phyloP scores from a whole-genome alignment of 208 protist species.

The Acanthamoeba lugdunensis region DNA sequence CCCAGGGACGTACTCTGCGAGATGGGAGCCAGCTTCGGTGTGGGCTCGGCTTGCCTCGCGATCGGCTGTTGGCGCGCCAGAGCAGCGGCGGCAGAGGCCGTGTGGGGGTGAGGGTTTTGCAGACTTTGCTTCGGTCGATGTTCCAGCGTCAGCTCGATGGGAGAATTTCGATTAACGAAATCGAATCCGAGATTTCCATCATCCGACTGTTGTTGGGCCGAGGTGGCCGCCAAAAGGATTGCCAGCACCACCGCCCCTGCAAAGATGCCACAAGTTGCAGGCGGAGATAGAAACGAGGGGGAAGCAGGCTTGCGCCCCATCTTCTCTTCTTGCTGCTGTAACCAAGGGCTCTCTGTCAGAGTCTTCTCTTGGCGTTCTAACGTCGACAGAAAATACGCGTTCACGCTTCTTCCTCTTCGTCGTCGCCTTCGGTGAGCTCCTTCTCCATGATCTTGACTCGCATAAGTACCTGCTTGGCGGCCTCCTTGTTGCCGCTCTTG shows the following conservation, averaged over 20 bases:
- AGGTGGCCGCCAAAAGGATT: not conserved
- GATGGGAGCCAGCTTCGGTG: not conserved
- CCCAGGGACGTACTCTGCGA: not conserved
- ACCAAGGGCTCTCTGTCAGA: not conserved
- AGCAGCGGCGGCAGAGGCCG: not conserved
- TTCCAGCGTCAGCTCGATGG: not conserved
- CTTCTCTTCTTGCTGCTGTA: not conserved
- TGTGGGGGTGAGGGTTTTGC: constrained; percentile 22
- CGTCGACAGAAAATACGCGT: not conserved
- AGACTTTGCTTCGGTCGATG: not conserved
- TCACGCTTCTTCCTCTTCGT: constrained; percentile 12
- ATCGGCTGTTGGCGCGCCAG: not conserved
- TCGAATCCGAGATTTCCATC: not conserved
- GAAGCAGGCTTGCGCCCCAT: constrained; percentile 27
- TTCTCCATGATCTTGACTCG: constrained; percentile 74
- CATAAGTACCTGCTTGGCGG: constrained; percentile 5
- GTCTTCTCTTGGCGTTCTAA: not conserved
- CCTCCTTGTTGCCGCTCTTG: not conserved
- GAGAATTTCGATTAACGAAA: not conserved
- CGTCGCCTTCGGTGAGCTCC: constrained; percentile 57
- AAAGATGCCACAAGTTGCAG: not conserved
- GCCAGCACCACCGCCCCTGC: not conserved
- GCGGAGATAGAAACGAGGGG: not conserved
- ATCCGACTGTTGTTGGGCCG: not conserved
- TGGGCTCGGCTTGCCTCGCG: not conserved